Base-by-base conservation (phyloP, 1,284 basidiomycete species). In the Leccinum solheimii region DNA sequence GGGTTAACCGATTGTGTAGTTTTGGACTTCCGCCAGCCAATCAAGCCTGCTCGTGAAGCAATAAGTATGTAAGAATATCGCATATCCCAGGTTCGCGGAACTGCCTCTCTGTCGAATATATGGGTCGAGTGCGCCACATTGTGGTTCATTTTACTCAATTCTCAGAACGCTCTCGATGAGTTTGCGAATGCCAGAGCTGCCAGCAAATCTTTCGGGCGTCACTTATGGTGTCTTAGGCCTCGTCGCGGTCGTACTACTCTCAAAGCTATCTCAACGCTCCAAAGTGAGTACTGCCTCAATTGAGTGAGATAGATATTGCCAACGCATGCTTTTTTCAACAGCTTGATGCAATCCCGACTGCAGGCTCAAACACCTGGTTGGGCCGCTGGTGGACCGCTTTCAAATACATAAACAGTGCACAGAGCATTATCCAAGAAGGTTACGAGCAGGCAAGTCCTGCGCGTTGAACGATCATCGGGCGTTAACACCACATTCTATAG, bases 141-240 rank as follows among this genome's bases (percentile, higher is more conserved):
- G 16, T 21, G 21, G 10, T 4, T 14, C 19, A 26, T 30, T 30
- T n/a, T 10, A 21, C 19, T 21, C 21, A 16, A n/a, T n/a, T 27
- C 27, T 27, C 27, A 32, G 50, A 19, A 14, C 34, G 1, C 52
- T 23, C 52, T 19, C n/a, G 4, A 65, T 64, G 62, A n/a, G 19
- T 14, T 40, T 50, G 16, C 45, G 27, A 36, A 5, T 56, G 8
- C 40, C 51, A 21, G 63, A 38, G 11, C 8, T 56, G 16, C n/a
- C 23, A n/a, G 21, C 21, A 23, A 43, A 27, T 10, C 1, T 34
- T 14, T 32, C 40, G 14, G 26, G 27, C n/a, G 13, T 48, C 0
- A 34, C 14, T 8, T 65, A 21, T 52, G 27, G 30, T 6, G 19
- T 45, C 14, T 52, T 32, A 14, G 53, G 57, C 14, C 5, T 61